These are phyloP conservation scores for Tuber indicum DNA, from an alignment of 495 filamentous ascomycete genomes.

Conservation along the genomic window DNA sequence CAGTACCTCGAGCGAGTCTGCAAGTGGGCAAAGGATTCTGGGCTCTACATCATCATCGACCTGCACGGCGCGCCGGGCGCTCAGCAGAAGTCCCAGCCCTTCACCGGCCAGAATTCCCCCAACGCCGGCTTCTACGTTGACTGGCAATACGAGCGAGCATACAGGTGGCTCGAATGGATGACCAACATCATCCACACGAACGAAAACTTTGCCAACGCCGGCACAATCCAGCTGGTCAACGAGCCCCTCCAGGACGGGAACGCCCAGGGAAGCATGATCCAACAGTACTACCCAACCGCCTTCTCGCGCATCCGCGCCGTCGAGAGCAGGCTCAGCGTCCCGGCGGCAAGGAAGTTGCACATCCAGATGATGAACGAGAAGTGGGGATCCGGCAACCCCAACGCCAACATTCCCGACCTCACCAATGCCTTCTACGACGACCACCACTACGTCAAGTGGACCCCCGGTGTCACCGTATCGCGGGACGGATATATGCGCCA, in stretches of 20 bases:
- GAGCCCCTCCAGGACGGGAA: constrained; percentile 50
- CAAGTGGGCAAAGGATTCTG: constrained; percentile 52
- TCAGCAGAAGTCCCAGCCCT: constrained; percentile 49
- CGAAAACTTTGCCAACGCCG: constrained; percentile 50
- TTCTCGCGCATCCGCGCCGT: constrained; percentile 49
- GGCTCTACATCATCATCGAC: constrained; percentile 59
- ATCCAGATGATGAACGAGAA: constrained; percentile 54
- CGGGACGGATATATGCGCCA: constrained; percentile 26
- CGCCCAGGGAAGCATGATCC: constrained; percentile 37
- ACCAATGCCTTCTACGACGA: constrained; percentile 50
- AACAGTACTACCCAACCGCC: constrained; percentile 49
- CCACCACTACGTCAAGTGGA: constrained; percentile 43
- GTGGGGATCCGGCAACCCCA: constrained; percentile 52
- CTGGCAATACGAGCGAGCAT: constrained; percentile 54
- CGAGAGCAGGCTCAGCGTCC: constrained; percentile 44
- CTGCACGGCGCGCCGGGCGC: constrained; percentile 58
- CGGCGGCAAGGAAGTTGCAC: constrained; percentile 46
- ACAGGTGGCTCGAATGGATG: constrained; percentile 57
- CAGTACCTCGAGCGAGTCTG: constrained; percentile 52
- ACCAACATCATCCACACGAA: constrained; percentile 51
- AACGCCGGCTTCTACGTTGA: constrained; percentile 53
- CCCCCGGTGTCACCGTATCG: constrained; percentile 10
- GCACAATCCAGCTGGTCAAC: constrained; percentile 58
- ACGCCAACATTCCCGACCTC: constrained; percentile 44
- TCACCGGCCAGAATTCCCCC: constrained; percentile 52